A percentile compares a stretch with the other conserved stretches of the same genome.
phyloP scores from a whole-genome alignment of 306 rosid genomes.

The Pterocarpus santalinus region DNA sequence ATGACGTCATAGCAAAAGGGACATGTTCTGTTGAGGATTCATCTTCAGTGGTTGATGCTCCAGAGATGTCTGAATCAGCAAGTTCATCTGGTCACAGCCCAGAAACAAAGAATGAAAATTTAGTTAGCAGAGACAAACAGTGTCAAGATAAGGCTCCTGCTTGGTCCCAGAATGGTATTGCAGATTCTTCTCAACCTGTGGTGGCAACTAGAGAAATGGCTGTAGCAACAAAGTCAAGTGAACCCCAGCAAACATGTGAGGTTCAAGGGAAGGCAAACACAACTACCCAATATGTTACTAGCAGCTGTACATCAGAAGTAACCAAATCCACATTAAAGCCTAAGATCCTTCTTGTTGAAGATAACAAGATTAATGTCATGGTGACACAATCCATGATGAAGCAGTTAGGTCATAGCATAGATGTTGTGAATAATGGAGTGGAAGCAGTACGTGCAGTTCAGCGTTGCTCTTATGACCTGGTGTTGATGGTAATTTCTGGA shows the following conservation, averaged over 20 bases:
- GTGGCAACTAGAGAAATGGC: constrained; percentile 49
- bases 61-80: constrained; percentile 56
- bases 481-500: constrained; percentile 71
- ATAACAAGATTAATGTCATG: constrained; percentile 84
- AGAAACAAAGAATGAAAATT: constrained; percentile 36
- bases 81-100: constrained; percentile 49
- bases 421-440: constrained; percentile 74
- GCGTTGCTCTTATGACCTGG: constrained; percentile 57
- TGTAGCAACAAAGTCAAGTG: constrained; percentile 39
- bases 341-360: constrained; percentile 86
- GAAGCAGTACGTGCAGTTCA: constrained; percentile 88
- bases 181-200: constrained; percentile 39
- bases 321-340: constrained; percentile 55
- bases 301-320: constrained; percentile 42
- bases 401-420: constrained; percentile 76
- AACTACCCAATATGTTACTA: constrained; percentile 38
- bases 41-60: constrained; percentile 47
- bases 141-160: constrained; percentile 47
- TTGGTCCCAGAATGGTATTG: constrained; percentile 46
- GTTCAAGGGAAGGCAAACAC: constrained; percentile 54
- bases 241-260: constrained; percentile 50
- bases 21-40: constrained; percentile 52
- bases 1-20: constrained; percentile 47
- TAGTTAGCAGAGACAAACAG: constrained; percentile 32
- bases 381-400: constrained; percentile 87